Evolutionary conservation across 164 flowering plant species (phyloP).

Genomic region (Platanus orientalis): DNA sequence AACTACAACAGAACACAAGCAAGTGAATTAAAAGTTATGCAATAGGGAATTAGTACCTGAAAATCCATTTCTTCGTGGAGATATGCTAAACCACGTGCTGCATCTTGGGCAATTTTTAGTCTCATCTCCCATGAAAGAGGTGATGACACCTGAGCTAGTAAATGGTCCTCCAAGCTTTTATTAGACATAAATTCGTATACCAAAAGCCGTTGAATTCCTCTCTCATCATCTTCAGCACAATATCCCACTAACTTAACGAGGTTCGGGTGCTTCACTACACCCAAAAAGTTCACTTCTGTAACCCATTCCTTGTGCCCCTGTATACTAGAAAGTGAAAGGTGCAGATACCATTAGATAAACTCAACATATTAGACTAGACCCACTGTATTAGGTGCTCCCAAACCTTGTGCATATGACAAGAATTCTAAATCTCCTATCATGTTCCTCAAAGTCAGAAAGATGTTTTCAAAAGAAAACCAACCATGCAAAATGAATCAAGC

Average conservation of each 20-base stretch:
- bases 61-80: slow-evolving; percentile 97
- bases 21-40: not conserved
- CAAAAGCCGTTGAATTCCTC: slow-evolving; percentile 89
- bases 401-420: not conserved
- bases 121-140: slow-evolving; percentile 70
- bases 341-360: slow-evolving; percentile 4
- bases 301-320: slow-evolving; percentile 99
- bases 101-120: slow-evolving; percentile 74
- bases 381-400: not conserved
- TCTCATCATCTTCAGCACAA: slow-evolving; percentile 95
- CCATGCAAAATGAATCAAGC: too few relatives aligned
- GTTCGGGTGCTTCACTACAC: slow-evolving; percentile 90
- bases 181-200: slow-evolving; percentile 87
- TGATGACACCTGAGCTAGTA: slow-evolving; percentile 43
- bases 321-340: slow-evolving; percentile 35
- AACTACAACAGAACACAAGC: not conserved
- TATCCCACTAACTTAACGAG: slow-evolving; percentile 90
- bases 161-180: slow-evolving; percentile 89
- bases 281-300: slow-evolving; percentile 83
- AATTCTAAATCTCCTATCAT: too few relatives aligned
- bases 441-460: too few relatives aligned
- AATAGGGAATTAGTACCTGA: slow-evolving; percentile 51
- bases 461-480: too few relatives aligned
- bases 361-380: not conserved
- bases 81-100: slow-evolving; percentile 90